Base-by-base conservation (phyloP, 2,329 filamentous ascomycete genomes). In the Epichloe baconii region DNA sequence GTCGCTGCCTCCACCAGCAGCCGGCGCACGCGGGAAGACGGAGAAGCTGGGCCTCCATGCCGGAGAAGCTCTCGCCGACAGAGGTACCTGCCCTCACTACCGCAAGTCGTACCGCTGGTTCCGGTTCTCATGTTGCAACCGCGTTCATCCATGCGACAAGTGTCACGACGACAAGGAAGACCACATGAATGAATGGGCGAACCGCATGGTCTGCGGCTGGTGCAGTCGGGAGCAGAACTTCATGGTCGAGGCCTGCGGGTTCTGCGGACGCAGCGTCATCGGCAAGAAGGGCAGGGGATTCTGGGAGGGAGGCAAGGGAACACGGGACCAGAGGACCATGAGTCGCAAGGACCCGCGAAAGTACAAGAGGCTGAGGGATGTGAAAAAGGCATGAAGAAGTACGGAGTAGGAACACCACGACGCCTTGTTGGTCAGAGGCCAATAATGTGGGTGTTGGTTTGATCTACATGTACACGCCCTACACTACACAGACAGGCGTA, bases 301-400 rank as follows among this genome's bases (percentile, higher is more conserved):
- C 67, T 94, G 88, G 88, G 88, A 94, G 70, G 88, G 88, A 11
- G 88, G 88, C 1, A 88, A 85, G 64, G 86, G 86, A 1, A 90
- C 86, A n/a, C 72, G 86, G 54, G 85, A 89, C 62, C 78, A 74
- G 65, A 69, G 68, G 35, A 69, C 75, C 60, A 90, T 90, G 86
- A 86, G 80, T 59, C 74, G 82, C 53, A 88, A 88, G 67, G 85
- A 88, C 66, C 82, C 82, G 61, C 76, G 85, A 60, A 88, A 88
- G 71, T 82, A 80, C 64, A 83, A 82, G 63, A 73, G 84, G 48
- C 62, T 79, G 41, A 78, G 77, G 11, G 49, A 46, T 26, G 46
- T 6, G 14, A 47, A 43, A 34, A 36, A 37, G 31, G 8, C 15
- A 14, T 31, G 26, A 31, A 31, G 26, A 31, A 31, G 26, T 26